Conservation (phyloP, 768 basidiomycete species). For the Strobilomyces dryophilus region DNA sequence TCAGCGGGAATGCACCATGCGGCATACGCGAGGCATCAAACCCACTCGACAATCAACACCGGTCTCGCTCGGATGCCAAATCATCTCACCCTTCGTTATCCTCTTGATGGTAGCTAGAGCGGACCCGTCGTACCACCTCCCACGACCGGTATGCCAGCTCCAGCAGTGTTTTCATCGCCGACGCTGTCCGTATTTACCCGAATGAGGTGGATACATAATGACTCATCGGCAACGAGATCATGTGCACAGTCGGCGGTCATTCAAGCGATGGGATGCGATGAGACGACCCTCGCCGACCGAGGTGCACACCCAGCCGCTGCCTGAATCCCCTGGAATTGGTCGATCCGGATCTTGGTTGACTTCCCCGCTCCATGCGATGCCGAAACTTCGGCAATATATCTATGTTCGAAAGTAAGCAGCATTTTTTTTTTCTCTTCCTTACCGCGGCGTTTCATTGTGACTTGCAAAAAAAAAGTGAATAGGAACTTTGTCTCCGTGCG, state of each 20-base stretch:
- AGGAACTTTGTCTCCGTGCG: neutral
- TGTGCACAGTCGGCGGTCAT: too few relatives aligned
- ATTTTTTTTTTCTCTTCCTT: neutral
- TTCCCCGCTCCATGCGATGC: neutral
- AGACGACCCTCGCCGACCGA: too few relatives aligned
- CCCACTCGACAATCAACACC: neutral
- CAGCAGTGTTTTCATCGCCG: neutral
- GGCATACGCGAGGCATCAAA: conserved; percentile 12
- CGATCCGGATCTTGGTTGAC: neutral
- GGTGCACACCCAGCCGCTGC: neutral
- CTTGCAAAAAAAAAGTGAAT: neutral
- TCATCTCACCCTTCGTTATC: neutral
- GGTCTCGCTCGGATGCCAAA: neutral
- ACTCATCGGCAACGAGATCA: neutral
- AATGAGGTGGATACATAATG: neutral
- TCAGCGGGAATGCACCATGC: conserved; percentile 7
- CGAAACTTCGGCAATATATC: neutral
- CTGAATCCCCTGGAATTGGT: neutral
- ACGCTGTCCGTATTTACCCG: neutral
- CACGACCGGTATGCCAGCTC: neutral
- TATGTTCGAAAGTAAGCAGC: neutral
- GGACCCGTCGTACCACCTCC: neutral
- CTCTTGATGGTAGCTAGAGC: neutral
- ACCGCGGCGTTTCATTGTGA: neutral
- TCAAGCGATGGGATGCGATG: too few relatives aligned